phyloP scores from a whole-genome alignment of 257 asterid genomes.

The Scutellaria galericulata region DNA sequence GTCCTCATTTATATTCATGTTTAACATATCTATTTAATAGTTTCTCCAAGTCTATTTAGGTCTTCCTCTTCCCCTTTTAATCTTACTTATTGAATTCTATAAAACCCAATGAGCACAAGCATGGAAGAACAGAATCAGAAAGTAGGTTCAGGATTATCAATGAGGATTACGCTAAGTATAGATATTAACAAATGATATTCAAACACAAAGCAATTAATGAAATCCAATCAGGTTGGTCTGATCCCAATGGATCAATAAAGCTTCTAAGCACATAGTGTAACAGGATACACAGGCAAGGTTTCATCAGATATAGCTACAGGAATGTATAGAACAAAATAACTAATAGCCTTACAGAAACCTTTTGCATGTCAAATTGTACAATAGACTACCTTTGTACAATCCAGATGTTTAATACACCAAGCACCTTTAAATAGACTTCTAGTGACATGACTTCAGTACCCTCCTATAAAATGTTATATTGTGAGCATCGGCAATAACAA shows the following conservation, averaged over 20 bases:
- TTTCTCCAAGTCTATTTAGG: too few species aligned
- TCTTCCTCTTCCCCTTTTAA: too few species aligned
- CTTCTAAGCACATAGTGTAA: not conserved
- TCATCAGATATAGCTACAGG: not conserved
- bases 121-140: too few species aligned
- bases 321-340: not conserved
- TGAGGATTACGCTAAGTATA: not conserved
- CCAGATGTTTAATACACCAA: not conserved
- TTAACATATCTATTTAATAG: too few species aligned
- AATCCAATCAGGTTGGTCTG: not conserved
- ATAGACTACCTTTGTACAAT: not conserved
- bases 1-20: too few species aligned
- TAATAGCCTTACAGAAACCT: not conserved
- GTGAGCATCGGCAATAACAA: constrained; percentile 22
- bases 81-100: too few species aligned
- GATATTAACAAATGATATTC: not conserved
- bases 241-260: constrained; percentile 9
- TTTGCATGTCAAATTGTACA: not conserved
- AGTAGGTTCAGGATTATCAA: constrained; percentile 19
- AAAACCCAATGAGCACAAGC: too few species aligned
- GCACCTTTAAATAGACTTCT: too few species aligned
- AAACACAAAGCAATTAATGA: not conserved
- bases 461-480: not conserved
- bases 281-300: not conserved
- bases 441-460: not conserved